phyloP scores from a whole-genome alignment of 805 yeast species.

The Candida loeiensis region DNA sequence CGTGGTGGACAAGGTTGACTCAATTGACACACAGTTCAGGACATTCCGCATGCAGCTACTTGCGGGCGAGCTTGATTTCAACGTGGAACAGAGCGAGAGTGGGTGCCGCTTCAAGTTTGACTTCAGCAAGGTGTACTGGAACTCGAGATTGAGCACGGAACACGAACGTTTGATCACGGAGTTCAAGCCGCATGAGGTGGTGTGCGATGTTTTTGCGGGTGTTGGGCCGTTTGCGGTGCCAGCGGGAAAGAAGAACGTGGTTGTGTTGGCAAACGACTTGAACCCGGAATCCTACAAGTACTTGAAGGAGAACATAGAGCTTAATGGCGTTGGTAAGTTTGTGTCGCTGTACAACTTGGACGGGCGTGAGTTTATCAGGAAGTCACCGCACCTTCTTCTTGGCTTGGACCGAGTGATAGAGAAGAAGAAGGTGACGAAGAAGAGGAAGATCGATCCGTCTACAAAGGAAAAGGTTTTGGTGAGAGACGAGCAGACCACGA shows the following conservation, averaged over 20 bases:
- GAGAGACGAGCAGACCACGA: constrained; percentile 16
- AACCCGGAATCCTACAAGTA: constrained; percentile 83
- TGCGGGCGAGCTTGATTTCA: constrained; percentile 75
- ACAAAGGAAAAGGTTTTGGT: constrained; percentile 20
- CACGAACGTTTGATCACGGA: constrained; percentile 74
- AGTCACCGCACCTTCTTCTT: constrained; percentile 51
- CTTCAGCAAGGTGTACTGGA: constrained; percentile 95
- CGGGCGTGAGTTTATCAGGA: constrained; percentile 74
- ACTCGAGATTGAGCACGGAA: constrained; percentile 89
- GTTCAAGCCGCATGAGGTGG: constrained; percentile 65
- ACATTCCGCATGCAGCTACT: constrained; percentile 92
- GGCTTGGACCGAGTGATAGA: constrained; percentile 41
- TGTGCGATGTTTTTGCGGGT: constrained; percentile 96
- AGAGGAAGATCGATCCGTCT: constrained; percentile 37
- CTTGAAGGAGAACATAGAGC: constrained; percentile 57
- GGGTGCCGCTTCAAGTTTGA: constrained; percentile 85
- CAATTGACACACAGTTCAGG: constrained; percentile 82
- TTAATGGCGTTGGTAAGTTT: constrained; percentile 59
- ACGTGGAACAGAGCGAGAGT: constrained; percentile 84
- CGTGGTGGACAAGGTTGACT: constrained; percentile 87
- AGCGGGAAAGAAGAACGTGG: constrained; percentile 76
- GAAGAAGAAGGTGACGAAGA: constrained; percentile 29
- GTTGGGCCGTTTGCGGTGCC: constrained; percentile 98
- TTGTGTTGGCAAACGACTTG: constrained; percentile 88
- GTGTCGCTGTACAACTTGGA: constrained; percentile 70